Base-by-base conservation (phyloP, 805 yeast species). In the Schizosaccharomyces osmophilus region DNA sequence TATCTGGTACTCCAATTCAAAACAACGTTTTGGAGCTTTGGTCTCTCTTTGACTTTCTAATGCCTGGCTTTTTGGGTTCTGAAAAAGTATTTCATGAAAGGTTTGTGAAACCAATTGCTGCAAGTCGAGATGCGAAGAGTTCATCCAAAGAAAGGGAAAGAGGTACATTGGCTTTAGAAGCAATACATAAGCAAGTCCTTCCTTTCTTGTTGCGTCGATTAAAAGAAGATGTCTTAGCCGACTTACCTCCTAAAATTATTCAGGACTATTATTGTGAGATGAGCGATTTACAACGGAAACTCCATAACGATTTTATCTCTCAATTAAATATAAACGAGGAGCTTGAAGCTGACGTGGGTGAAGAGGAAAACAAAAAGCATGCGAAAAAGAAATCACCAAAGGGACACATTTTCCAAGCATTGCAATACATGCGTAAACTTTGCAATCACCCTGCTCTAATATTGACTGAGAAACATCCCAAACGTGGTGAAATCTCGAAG, bases 11-110 rank as follows among this genome's bases (percentile, higher is more conserved):
- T 0, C 99, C 99, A 15, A 93, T 93, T 67, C 99, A 93, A 71
- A 93, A 93, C 69, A 93, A 93, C 69, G 98, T 93, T 2, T 77
- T 93, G 55, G 99, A 93, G 71, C 75, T 93, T 64, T 93, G 99
- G 99, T 93, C 98, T 3, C 75, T 93, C 68, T 93, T 93, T 75
- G 98, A 93, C 71, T 93, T 88, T 71, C 76, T 93, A 71, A 93
- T 93, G 99, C 99, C 99, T 1, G 99, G 99, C 0, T 93, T 93
- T 68, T 75, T 93, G 65, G 99, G 99, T 15, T 83, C 94, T 2
- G 98, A 93, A 68, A 90, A 88, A 71, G 79, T 84, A 60, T 93
- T 93, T 74, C 93, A 88, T 68, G 97, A 90, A 64, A 79, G 89
- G 66, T 93, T 90, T 76, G 94, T 97, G n/a, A 89, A 89, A 68